Evolutionary conservation across 2,329 filamentous ascomycete genomes (phyloP).

Genomic region (Pseudonectria foliicola): DNA sequence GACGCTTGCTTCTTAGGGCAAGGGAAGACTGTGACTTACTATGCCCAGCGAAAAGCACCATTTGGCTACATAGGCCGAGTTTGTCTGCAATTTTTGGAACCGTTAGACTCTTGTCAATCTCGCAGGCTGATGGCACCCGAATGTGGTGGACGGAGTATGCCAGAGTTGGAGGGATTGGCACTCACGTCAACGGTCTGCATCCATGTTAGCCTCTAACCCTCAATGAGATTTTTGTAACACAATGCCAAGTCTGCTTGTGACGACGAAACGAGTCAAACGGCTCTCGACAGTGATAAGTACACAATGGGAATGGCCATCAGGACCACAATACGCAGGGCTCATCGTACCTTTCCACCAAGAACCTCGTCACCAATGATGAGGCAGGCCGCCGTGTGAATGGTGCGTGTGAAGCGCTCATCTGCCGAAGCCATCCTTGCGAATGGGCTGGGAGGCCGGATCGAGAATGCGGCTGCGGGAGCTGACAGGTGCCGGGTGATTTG

Average conservation of each 20-base stretch:
- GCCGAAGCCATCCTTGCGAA: conserved; percentile 35
- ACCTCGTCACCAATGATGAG: conserved; percentile 98
- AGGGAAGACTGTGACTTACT: conserved; percentile 29
- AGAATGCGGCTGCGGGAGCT: conserved; percentile 26
- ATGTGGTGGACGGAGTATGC: too few species aligned
- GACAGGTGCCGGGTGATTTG: conserved; percentile 66
- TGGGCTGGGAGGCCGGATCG: conserved; percentile 16
- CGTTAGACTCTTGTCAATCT: too few species aligned
- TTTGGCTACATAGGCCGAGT: conserved; percentile 57
- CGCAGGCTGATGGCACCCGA: too few species aligned
- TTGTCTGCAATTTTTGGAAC: conserved; percentile 39
- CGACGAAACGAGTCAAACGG: too few species aligned
- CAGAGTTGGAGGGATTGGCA: neutral
- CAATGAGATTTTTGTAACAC: too few species aligned
- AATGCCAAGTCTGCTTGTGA: too few species aligned
- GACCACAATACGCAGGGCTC: conserved; percentile 10
- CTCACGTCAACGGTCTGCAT: conserved; percentile 34
- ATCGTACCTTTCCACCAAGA: conserved; percentile 75
- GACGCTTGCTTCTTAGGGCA: neutral
- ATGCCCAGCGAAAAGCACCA: conserved; percentile 58
- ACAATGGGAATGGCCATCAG: neutral
- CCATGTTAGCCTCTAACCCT: conserved; percentile 7
- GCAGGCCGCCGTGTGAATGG: conserved; percentile 84
- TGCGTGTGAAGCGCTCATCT: conserved; percentile 52
- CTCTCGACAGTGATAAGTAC: neutral